Evolutionary conservation across 106 monocot genomes (phyloP).

Genomic region (Dactylorhiza incarnata): DNA sequence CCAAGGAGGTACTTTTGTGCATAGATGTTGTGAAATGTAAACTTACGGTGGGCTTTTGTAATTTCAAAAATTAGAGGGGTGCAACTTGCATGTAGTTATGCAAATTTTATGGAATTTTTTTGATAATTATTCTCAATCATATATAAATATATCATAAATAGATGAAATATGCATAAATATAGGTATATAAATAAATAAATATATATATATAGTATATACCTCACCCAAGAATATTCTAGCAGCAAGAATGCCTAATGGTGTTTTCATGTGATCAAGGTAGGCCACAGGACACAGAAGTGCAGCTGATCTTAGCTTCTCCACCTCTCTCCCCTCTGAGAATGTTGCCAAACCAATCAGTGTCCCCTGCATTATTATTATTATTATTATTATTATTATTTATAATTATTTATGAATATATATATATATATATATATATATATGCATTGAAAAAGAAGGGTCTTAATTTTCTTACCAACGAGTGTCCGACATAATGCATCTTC

Average conservation of each 20-base stretch:
- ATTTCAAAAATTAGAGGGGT: no score
- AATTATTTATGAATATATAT: no score
- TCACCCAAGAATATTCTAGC: slow-evolving; percentile 52
- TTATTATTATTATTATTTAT: neutral
- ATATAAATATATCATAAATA: neutral
- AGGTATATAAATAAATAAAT: neutral
- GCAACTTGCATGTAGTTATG: no score
- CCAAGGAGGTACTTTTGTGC: no score
- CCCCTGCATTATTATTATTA: slow-evolving; percentile 21
- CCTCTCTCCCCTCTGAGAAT: slow-evolving; percentile 46
- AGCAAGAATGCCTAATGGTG: slow-evolving; percentile 40
- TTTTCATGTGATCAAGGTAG: slow-evolving; percentile 55
- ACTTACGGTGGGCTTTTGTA: no score
- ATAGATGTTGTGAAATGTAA: no score
- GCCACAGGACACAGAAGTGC: slow-evolving; percentile 51
- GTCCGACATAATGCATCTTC: slow-evolving; percentile 68
- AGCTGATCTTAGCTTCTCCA: slow-evolving; percentile 48
- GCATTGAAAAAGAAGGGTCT: neutral
- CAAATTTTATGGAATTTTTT: no score
- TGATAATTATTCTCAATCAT: no score
- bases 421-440: no score
- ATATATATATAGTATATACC: slow-evolving; percentile 11
- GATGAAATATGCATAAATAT: neutral
- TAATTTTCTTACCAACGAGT: slow-evolving; percentile 41
- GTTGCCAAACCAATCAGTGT: slow-evolving; percentile 57